phyloP scores from a whole-genome alignment of 257 asterid genomes.

The Ligustrum vulgare region DNA sequence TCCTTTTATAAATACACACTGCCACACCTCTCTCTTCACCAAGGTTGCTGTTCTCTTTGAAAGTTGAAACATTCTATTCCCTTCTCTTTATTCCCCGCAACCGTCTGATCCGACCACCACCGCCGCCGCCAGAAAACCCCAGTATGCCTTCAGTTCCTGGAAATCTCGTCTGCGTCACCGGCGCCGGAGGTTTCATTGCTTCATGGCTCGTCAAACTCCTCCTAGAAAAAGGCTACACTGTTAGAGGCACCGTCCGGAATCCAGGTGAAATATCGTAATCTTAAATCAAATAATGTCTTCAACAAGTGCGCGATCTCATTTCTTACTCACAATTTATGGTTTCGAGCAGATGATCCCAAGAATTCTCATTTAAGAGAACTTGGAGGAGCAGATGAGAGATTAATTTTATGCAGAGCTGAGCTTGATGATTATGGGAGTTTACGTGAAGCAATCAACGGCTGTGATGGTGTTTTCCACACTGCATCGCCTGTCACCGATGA shows the following conservation, averaged over 20 bases:
- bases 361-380: constrained; percentile 74
- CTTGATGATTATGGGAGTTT: constrained; percentile 76
- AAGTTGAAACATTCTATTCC: background rate
- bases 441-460: constrained; percentile 73
- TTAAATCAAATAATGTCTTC: background rate
- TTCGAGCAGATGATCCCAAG: constrained; percentile 66
- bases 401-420: constrained; percentile 70
- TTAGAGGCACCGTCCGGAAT: constrained; percentile 88
- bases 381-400: constrained; percentile 86
- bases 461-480: constrained; percentile 97
- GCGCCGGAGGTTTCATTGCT: constrained; percentile 98
- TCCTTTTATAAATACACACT: constrained; percentile 22
- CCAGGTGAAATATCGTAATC: constrained; percentile 51
- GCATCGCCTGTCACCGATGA: constrained; percentile 95
- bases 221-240: constrained; percentile 84
- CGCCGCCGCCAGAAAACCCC: background rate
- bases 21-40: background rate
- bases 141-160: constrained; percentile 69
- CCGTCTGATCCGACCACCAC: background rate
- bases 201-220: constrained; percentile 94
- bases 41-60: background rate
- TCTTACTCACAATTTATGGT: background rate
- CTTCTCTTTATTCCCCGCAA: background rate
- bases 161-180: constrained; percentile 86
- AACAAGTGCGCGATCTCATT: background rate